These are phyloP conservation scores for Aspergillus brunneoviolaceus DNA, from an alignment of 2,329 filamentous ascomycete genomes.

Conservation along the genomic window DNA sequence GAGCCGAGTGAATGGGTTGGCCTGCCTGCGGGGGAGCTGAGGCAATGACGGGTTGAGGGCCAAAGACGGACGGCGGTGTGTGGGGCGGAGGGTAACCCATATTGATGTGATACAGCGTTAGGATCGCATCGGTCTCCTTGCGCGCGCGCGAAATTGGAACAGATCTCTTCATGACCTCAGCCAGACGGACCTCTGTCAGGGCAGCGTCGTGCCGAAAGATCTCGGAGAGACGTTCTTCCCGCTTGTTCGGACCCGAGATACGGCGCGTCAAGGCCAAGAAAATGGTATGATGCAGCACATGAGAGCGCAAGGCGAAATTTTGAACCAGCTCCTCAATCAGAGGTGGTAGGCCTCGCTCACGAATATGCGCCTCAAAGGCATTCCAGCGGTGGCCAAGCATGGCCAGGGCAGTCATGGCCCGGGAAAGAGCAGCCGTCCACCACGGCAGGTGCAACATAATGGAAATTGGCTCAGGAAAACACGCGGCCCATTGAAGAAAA, in stretches of 20 bases:
- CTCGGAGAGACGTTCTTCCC: conserved; percentile 17
- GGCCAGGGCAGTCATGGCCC: conserved; percentile 49
- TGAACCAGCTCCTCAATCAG: conserved; percentile 56
- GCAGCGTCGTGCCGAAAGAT: conserved; percentile 21
- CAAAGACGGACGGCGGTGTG: background rate
- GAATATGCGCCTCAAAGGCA: conserved; percentile 34
- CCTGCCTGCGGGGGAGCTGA: background rate
- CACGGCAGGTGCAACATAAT: conserved; percentile 29
- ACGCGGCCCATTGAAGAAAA: conserved; percentile 47
- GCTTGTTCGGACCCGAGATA: conserved; percentile 17
- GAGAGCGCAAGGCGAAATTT: conserved; percentile 52
- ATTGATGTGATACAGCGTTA: conserved; percentile 3
- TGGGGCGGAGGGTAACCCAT: background rate
- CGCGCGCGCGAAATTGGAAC: background rate
- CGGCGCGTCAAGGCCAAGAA: conserved; percentile 44
- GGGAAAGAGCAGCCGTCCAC: conserved; percentile 32
- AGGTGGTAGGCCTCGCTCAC: conserved; percentile 50
- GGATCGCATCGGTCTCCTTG: background rate
- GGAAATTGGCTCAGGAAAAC: conserved; percentile 47
- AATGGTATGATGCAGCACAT: conserved; percentile 54
- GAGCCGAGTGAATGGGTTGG: background rate
- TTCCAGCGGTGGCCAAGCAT: conserved; percentile 47
- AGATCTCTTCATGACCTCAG: background rate
- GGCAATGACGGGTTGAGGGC: background rate
- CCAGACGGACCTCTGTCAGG: conserved; percentile 1